These are phyloP conservation scores for Datisca glomerata DNA, from an alignment of 306 rosid genomes.

Conservation along the genomic window DNA sequence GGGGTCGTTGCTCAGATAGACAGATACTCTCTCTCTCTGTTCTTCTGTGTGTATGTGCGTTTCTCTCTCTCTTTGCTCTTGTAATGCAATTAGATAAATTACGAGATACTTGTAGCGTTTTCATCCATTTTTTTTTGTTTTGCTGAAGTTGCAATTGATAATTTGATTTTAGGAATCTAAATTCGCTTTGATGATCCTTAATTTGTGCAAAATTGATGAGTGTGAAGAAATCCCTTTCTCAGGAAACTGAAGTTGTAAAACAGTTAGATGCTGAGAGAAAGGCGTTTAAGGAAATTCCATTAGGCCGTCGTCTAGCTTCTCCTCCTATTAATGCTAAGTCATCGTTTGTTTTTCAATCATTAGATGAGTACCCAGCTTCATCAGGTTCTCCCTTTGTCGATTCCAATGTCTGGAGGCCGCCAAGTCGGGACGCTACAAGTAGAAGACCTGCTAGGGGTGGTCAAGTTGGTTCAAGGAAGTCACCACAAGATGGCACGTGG, in stretches of 20 bases:
- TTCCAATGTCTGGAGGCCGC: slow-evolving; percentile 97
- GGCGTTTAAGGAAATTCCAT: slow-evolving; percentile 58
- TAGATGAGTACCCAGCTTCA: slow-evolving; percentile 87
- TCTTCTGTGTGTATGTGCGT: background rate
- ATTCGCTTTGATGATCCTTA: slow-evolving; percentile 59
- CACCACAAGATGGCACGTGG: slow-evolving; percentile 77
- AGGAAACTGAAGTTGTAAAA: slow-evolving; percentile 80
- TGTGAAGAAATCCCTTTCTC: slow-evolving; percentile 74
- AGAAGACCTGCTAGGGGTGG: slow-evolving; percentile 64
- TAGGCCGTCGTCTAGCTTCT: slow-evolving; percentile 66
- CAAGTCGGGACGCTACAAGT: slow-evolving; percentile 53
- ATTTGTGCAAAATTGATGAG: slow-evolving; percentile 85
- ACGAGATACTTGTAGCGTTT: too few species aligned
- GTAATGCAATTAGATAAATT: too few species aligned
- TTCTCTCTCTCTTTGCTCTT: too few species aligned
- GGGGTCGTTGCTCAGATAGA: slow-evolving; percentile 98
- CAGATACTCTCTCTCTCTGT: slow-evolving; percentile 32
- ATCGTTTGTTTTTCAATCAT: slow-evolving; percentile 72
- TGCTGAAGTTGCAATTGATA: too few species aligned
- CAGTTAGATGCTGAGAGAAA: slow-evolving; percentile 74
- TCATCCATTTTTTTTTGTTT: too few species aligned
- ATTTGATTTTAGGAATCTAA: slow-evolving; percentile 76
- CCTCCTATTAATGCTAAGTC: slow-evolving; percentile 71
- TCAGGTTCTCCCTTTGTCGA: slow-evolving; percentile 64
- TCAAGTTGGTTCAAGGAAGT: slow-evolving; percentile 49